phyloP scores from a whole-genome alignment of 2,329 filamentous ascomycete genomes.

The Colletotrichum zoysiae region DNA sequence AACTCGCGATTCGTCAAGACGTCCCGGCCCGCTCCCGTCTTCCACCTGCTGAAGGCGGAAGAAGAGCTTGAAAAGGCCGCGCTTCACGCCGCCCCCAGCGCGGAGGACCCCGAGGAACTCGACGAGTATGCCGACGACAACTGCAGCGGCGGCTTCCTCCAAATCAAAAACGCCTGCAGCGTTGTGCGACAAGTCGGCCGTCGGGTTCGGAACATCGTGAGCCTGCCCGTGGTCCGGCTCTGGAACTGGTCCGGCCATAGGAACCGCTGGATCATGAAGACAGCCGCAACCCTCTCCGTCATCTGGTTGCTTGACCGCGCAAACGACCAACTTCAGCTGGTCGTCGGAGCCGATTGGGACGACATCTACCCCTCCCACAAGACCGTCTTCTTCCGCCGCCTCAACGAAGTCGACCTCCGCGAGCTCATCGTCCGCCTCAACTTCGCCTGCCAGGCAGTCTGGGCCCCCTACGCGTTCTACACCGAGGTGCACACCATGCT shows the following conservation, averaged over 20 bases:
- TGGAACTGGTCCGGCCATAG: slow-evolving; percentile 2
- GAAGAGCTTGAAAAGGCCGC: neutral
- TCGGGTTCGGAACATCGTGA: neutral
- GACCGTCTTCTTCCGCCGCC: slow-evolving; percentile 24
- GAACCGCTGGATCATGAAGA: slow-evolving; percentile 6
- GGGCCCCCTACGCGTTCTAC: slow-evolving; percentile 38
- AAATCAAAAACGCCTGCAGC: neutral
- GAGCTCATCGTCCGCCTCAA: slow-evolving; percentile 25
- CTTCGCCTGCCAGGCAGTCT: slow-evolving; percentile 28
- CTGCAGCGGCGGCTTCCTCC: neutral
- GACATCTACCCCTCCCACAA: slow-evolving; percentile 2
- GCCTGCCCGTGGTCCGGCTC: neutral
- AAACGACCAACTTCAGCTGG: neutral
- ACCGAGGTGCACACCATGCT: slow-evolving; percentile 15
- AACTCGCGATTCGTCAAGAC: slow-evolving; percentile 32
- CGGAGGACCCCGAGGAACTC: neutral
- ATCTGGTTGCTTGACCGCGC: slow-evolving; percentile 2
- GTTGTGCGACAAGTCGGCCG: neutral
- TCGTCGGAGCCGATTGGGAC: neutral
- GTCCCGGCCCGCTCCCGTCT: slow-evolving; percentile 25
- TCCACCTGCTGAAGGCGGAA: slow-evolving; percentile 5
- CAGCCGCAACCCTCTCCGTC: neutral
- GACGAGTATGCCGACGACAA: neutral
- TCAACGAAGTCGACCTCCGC: neutral
- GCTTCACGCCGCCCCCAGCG: no score